Conservation (phyloP, 2,329 filamentous ascomycete species). For the Colletotrichum sp. region DNA sequence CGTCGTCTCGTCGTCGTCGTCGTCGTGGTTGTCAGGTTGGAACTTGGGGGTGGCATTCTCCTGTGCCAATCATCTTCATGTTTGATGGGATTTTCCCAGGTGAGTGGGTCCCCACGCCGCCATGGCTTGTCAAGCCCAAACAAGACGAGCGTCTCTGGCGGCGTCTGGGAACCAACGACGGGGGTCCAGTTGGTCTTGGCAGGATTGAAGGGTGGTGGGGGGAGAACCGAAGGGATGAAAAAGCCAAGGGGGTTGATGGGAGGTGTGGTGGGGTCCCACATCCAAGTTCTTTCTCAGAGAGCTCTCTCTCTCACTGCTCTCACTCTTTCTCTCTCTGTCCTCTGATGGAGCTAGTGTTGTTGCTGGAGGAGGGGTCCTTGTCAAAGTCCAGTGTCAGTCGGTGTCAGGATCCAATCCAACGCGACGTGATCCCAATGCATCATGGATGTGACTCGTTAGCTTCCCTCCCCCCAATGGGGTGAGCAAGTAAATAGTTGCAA, state of each 20-base stretch:
- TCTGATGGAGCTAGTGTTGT: background rate
- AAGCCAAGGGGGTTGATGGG: background rate
- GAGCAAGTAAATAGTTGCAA: background rate
- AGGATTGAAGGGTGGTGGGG: slow-evolving; percentile 3
- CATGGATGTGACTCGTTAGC: slow-evolving; percentile 4
- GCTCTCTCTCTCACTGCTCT: background rate
- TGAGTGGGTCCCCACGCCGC: background rate
- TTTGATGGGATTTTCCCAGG: background rate
- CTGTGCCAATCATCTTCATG: slow-evolving; percentile 10
- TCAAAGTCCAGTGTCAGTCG: background rate
- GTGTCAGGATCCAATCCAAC: slow-evolving; percentile 16
- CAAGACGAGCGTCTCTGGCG: slow-evolving; percentile 11
- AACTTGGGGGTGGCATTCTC: background rate
- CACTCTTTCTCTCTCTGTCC: background rate
- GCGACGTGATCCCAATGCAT: slow-evolving; percentile 8
- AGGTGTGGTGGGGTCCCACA: background rate
- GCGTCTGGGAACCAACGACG: slow-evolving; percentile 17
- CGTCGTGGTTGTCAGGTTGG: background rate
- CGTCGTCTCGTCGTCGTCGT: background rate
- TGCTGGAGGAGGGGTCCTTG: background rate
- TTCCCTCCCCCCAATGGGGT: background rate
- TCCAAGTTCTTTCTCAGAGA: background rate
- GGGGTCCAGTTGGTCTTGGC: background rate
- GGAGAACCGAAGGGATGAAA: background rate
- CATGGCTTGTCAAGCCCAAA: slow-evolving; percentile 19